Base-by-base conservation (phyloP, 192 early-diverging fungal species). In the Linderina pennispora region DNA sequence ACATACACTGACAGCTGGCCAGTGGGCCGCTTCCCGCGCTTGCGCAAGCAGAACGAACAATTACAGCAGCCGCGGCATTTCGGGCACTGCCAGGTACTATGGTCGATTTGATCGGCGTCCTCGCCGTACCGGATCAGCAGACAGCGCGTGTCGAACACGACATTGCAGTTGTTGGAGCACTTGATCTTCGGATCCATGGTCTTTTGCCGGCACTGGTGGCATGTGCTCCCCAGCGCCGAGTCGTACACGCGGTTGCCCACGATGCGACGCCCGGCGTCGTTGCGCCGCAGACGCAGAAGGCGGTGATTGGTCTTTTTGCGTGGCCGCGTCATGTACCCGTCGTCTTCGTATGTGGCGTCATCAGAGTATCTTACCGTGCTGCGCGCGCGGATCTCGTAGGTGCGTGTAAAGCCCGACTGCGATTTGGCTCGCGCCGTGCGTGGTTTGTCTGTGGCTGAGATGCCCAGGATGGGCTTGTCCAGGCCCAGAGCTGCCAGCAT, bases 191-290 rank as follows among this genome's bases (percentile, higher is more conserved):
- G 2, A 24, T 62, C 66, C 25, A 49, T 45, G 28, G 66, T 63
- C 42, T 70, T 70, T 44, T 70, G 66, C 18, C 66, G 54, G 46
- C 66, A 70, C 39, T 70, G 66, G 36, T 70, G 66, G 34, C 66
- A 70, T 4, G 66, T 58, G 2, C n/a, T 8, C 0, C 60, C 66
- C 3, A 39, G 17, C 8, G 21, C 18, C 11, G 66, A 51, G 43
- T 63, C 59, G 25, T 62, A 63, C 8, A 62, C 35, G 11, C 59
- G 53, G 14, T 35, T 22, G 16, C 59, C 53, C 19, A 57, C 25
- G 6, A 62, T 14, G 23, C 65, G 59, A 3, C 45, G 43, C 0
- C 66, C 60, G 8, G 50, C 45, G 22, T 57, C 24, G 5, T 26
- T 8, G 7, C 45, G 40, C 24, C 57, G 55, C 11, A 39, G 18